Evolutionary conservation across 805 yeast genomes (phyloP), one percentile per base, ranked within the genome.

Genomic region (Candida suzukii): DNA sequence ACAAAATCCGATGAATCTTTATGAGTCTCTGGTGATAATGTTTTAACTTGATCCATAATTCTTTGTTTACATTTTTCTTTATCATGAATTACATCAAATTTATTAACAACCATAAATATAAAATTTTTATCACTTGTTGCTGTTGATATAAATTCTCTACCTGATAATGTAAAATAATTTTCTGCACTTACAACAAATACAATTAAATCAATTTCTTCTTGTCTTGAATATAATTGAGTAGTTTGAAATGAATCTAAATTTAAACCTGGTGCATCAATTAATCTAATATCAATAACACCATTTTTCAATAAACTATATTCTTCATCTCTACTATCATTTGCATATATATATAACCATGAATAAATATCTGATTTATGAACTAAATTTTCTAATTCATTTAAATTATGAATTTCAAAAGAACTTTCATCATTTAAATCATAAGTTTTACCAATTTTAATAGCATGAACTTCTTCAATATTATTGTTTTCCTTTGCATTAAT

Each of bases 201-300:
- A 3, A 93, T 96, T 49, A 93, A 70, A 59, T 93, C 99, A 46
- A 93, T 93, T 56, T 93, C 99, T 55, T 93, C 98, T 65, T 93
- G 98, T 45, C 97, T 77, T 2, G 96, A 83, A 58, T 91, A 90
- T 0, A 93, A 88, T 56, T 91, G 95, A 2, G 96, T 86, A 0
- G 99, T 93, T 58, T 88, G 96, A 52, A 83, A 83, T 4, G 93
- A 85, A 54, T 91, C 97, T 72, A 88, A 73, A 58, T 93, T 93
- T 42, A 93, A 70, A 0, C 99, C 99, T 0, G 99, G 99, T 0
- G 98, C 97, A 65, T 93, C 99, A 41, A 93, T 93, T 46, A 93
- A 68, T 20, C 90, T 78, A 43, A 93, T 88, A 55, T 93, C 97
- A 32, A 91, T 87, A 10, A 88, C 84, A 2, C 97, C 98, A 59